Evolutionary conservation across 495 filamentous ascomycete species (phyloP).

Genomic region (Tuber borchii): DNA sequence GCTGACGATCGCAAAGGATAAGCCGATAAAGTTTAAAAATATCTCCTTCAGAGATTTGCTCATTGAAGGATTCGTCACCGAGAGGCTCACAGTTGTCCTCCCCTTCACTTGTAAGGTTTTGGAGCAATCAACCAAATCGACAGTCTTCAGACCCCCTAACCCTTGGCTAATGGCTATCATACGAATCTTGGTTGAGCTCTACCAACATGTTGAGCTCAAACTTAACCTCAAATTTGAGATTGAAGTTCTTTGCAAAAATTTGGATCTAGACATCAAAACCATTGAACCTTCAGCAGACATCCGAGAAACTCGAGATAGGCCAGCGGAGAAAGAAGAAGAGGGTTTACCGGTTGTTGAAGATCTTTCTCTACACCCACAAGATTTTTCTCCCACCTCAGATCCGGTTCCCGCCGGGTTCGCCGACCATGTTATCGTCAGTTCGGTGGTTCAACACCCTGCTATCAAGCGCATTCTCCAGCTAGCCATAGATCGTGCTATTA

Average conservation of each 20-base stretch:
- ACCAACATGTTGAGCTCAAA: conserved; percentile 85
- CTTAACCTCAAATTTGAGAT: conserved; percentile 97
- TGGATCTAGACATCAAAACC: conserved; percentile 78
- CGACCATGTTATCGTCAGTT: conserved; percentile 40
- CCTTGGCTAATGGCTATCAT: conserved; percentile 97
- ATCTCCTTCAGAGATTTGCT: conserved; percentile 94
- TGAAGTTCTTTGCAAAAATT: conserved; percentile 86
- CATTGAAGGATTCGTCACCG: conserved; percentile 82
- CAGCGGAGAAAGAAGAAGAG: conserved; percentile 35
- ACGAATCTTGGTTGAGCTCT: conserved; percentile 78
- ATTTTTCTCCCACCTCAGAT: conserved; percentile 27
- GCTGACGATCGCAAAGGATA: conserved; percentile 85
- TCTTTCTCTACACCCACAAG: conserved; percentile 34
- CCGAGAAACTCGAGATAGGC: conserved; percentile 66
- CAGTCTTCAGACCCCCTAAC: conserved; percentile 87
- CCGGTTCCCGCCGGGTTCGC: conserved; percentile 33
- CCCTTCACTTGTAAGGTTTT: conserved; percentile 96
- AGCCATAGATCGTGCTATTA: conserved; percentile 78
- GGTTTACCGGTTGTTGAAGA: conserved; percentile 51
- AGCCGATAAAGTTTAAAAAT: conserved; percentile 92
- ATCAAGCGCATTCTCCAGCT: conserved; percentile 74
- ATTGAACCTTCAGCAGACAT: conserved; percentile 80
- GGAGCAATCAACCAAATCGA: conserved; percentile 71
- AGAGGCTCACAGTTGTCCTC: conserved; percentile 82
- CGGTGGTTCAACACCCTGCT: conserved; percentile 58